Base-by-base conservation (phyloP, 73 alveolate genomes). In the Stentor roeselii region DNA sequence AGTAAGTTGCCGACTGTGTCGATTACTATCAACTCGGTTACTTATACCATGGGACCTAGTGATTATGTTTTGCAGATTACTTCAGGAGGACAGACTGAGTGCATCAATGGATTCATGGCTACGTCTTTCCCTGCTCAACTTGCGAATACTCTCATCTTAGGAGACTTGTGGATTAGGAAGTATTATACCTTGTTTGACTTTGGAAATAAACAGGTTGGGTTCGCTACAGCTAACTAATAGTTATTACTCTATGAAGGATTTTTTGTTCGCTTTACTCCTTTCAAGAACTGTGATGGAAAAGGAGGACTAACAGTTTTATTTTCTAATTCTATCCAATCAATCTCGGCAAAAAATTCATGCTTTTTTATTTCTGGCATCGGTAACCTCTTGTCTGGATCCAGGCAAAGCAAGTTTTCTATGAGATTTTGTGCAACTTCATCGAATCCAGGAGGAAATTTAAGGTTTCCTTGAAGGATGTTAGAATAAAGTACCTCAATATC, bases 381-480 rank as follows among this genome's bases (percentile, higher is more conserved):
- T 50, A 21, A 21, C 21, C 67, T 50, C 21, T 50, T 50, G 6
- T 6, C 67, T 50, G 67, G 67, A n/a, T n/a, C n/a, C n/a, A n/a
- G n/a, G n/a, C n/a, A n/a, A n/a, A n/a, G n/a, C n/a, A n/a, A n/a
- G n/a, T n/a, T n/a, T n/a, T n/a, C n/a, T n/a, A n/a, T n/a, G n/a
- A n/a, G n/a, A n/a, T n/a, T n/a, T n/a, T n/a, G n/a, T n/a, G n/a
- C n/a, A n/a, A n/a, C n/a, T n/a, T n/a, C n/a, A n/a, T n/a, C n/a
- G n/a, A n/a, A n/a, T n/a, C n/a, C n/a, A n/a, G n/a, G n/a, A n/a
- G n/a, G 90, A 3, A 85, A 31, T 36, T 42, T 78, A 3, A 77
- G 86, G 36, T 82, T 3, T 4, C 87, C 90, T 58, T 37, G 50
- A 3, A 31, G 74, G 31, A 85, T 85, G 87, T 85, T 85, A 21